Evolutionary conservation across 2,329 filamentous ascomycete genomes (phyloP), one percentile per base, ranked within the genome.

Genomic region (Aspergillus oerlinghausenensis): DNA sequence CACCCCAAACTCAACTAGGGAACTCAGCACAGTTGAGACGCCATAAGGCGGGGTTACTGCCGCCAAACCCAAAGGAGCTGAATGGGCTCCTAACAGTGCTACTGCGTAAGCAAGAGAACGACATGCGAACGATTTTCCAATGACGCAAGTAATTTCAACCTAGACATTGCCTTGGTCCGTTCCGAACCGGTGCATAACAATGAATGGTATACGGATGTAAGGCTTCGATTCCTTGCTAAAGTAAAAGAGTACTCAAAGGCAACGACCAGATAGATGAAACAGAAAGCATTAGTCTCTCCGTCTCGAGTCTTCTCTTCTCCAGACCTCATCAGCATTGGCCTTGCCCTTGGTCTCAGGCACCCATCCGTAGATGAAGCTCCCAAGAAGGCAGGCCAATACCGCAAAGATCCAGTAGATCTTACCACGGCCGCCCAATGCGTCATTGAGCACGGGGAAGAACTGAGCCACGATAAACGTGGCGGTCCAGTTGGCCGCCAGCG

Each of bases 401-500:
- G 91, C 86, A 73, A 99, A 99, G n/a, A 96, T 80, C 70, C 94
- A 96, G 70, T 96, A 99, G 0, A 94, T 88, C 78, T 88, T 89
- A 1, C 93, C 92, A 3, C 87, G 82, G 0, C 87, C 88, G 0
- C 89, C 92, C 52, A 97, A 75, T 3, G 82, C 83, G 47, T 85
- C 83, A 69, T 96, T 95, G 59, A 96, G 74, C 21, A 97, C 82
- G 0, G 94, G 93, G 79, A 99, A 97, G 75, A 96, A 96, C 66
- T 97, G 92, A 0, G 93, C 92, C 2, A 99, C 92, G 23, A 96
- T 65, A 69, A 97, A 97, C 0, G 93, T 97, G 0, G 92, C 89
- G 26, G 90, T 80, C 80, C 95, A 97, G 73, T 94, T 97, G 14
- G 90, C 88, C 1, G 86, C 90, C 25, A 97, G 76, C 0, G 88